Percentiles rank a stretch among this genome's conserved stretches.
These are phyloP conservation scores for Xylaria castorea DNA, from an alignment of 495 filamentous ascomycete genomes.

Conservation along the genomic window DNA sequence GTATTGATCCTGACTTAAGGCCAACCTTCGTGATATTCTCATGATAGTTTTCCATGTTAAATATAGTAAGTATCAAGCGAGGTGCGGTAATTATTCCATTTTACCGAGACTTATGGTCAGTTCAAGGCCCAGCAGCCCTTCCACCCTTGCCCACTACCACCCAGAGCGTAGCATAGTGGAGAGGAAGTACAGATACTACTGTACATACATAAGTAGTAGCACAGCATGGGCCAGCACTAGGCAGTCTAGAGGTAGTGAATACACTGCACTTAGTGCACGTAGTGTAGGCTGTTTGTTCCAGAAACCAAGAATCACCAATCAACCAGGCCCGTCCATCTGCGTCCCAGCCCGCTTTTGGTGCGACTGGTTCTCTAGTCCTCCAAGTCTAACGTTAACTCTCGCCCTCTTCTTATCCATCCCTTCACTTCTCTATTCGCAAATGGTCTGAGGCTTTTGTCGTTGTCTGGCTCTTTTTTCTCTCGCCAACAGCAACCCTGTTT, in stretches of 20 bases:
- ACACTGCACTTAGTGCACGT: constrained; percentile 7
- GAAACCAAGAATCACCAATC: constrained; percentile 28
- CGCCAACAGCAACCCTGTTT: neutral
- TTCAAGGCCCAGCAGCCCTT: neutral
- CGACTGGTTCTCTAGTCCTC: constrained; percentile 8
- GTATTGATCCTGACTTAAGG: neutral
- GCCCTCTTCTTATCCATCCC: neutral
- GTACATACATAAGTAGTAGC: neutral
- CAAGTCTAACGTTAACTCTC: neutral
- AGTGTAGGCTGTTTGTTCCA: constrained; percentile 24
- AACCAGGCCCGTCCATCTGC: constrained; percentile 12
- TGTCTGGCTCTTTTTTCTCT: constrained; percentile 4
- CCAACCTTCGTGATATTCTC: neutral
- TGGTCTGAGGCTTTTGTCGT: constrained; percentile 20
- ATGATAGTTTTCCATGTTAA: neutral
- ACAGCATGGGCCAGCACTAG: constrained; percentile 2
- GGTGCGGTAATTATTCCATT: constrained; percentile 21
- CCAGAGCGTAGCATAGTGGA: neutral
- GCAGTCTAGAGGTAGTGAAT: neutral
- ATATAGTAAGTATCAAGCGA: constrained; percentile 13
- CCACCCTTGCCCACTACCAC: neutral
- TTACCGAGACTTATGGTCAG: constrained; percentile 2
- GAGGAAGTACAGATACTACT: neutral
- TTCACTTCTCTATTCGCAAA: constrained; percentile 25
- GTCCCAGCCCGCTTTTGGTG: constrained; percentile 29